Conservation (phyloP, 108 stramenopile species). For the Conticribra weissflogii region DNA sequence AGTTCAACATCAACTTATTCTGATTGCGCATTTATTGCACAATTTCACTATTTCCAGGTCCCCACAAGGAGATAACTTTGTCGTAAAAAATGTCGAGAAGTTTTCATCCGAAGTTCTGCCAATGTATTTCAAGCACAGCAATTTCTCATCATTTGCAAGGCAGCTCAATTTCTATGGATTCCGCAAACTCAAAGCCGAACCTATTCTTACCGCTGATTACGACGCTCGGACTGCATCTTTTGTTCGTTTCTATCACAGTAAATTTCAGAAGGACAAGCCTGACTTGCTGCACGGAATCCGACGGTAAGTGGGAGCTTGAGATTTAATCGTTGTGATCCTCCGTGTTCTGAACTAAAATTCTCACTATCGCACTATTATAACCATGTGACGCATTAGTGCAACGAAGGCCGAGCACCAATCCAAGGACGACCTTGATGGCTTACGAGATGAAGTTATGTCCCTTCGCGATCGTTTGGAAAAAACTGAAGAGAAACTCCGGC, state of each 20-base stretch:
- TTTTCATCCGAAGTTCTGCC: constrained; percentile 69
- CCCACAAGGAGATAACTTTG: constrained; percentile 63
- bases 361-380: background rate
- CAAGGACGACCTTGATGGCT: constrained; percentile 70
- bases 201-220: constrained; percentile 65
- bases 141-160: constrained; percentile 78
- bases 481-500: constrained; percentile 39
- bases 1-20: background rate
- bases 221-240: constrained; percentile 63
- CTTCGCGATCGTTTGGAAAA: constrained; percentile 4
- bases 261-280: constrained; percentile 72
- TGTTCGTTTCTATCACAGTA: constrained; percentile 75
- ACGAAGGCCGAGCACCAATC: constrained; percentile 72
- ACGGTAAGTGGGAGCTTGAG: constrained; percentile 52
- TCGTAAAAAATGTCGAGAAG: constrained; percentile 73
- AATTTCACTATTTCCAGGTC: constrained; percentile 23
- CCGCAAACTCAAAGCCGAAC: constrained; percentile 70
- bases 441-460: constrained; percentile 56
- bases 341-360: background rate
- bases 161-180: constrained; percentile 83
- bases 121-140: constrained; percentile 77
- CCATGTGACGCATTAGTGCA: constrained; percentile 24
- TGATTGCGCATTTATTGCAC: background rate
- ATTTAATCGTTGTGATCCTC: constrained; percentile 6
- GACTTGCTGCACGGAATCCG: constrained; percentile 68